Evolutionary conservation across 1,284 basidiomycete genomes (phyloP).

Genomic region (Apiotrichum sp.): DNA sequence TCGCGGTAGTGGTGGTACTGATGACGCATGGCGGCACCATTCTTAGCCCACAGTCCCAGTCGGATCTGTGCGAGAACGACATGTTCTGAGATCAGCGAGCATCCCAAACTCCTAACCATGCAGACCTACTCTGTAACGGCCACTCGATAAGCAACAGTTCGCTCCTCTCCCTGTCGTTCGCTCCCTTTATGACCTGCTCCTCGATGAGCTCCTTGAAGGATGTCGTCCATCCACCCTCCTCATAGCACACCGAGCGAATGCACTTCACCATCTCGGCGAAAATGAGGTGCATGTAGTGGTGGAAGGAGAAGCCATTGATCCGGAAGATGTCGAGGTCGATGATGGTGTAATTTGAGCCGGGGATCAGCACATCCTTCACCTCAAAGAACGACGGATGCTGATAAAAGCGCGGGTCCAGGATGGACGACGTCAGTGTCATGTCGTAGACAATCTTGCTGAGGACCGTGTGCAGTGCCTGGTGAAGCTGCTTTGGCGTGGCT

Average conservation of each 20-base stretch:
- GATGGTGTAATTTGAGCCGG: slow-evolving; percentile 33
- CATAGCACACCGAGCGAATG: slow-evolving; percentile 12
- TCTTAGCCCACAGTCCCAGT: slow-evolving; percentile 94
- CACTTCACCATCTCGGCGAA: slow-evolving; percentile 79
- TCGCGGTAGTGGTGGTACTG: slow-evolving; percentile 97
- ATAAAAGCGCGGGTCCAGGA: slow-evolving; percentile 63
- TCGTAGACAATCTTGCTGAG: slow-evolving; percentile 67
- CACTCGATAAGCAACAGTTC: slow-evolving; percentile 66
- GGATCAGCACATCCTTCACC: slow-evolving; percentile 23
- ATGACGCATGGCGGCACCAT: slow-evolving; percentile 89
- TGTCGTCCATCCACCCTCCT: background rate
- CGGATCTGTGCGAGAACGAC: slow-evolving; percentile 80
- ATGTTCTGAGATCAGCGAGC: slow-evolving; percentile 24
- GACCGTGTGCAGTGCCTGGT: slow-evolving; percentile 63
- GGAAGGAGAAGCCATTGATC: slow-evolving; percentile 55
- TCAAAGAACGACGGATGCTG: slow-evolving; percentile 57
- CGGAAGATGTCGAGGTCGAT: slow-evolving; percentile 66
- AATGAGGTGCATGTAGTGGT: slow-evolving; percentile 89
- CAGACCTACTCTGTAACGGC: slow-evolving; percentile 68
- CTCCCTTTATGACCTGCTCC: slow-evolving; percentile 9
- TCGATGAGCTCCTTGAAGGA: slow-evolving; percentile 18
- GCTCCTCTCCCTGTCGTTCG: slow-evolving; percentile 13
- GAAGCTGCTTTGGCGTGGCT: slow-evolving; percentile 56
- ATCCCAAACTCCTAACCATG: too few relatives aligned
- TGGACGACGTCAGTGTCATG: slow-evolving; percentile 27